These are phyloP conservation scores for Hymenoscyphus salicellus DNA, from an alignment of 2,329 filamentous ascomycete genomes.

Conservation along the genomic window DNA sequence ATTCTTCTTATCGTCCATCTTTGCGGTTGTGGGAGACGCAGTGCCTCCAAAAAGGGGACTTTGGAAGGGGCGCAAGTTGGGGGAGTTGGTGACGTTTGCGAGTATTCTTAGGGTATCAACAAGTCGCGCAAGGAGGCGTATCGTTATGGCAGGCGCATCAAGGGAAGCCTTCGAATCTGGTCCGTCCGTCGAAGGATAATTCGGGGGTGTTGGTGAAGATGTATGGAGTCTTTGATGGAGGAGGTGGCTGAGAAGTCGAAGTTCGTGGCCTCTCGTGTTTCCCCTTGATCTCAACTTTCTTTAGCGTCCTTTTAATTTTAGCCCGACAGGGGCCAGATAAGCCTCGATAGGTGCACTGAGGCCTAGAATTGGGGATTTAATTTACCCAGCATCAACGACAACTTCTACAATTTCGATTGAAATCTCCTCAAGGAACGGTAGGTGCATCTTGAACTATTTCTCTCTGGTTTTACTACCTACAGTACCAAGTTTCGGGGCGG, in stretches of 20 bases:
- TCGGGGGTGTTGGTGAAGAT: not conserved
- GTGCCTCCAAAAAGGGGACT: conserved; percentile 4
- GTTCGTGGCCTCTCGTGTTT: conserved; percentile 11
- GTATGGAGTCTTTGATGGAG: not conserved
- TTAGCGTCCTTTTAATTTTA: conserved; percentile 9
- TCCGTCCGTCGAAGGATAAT: not conserved
- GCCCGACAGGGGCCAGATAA: not conserved
- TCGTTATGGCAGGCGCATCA: not conserved
- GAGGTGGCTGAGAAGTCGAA: not conserved
- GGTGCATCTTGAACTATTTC: not conserved
- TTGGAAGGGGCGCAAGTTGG: conserved; percentile 20
- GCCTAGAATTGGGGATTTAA: not conserved
- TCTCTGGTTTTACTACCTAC: not conserved
- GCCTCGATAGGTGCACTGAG: not conserved
- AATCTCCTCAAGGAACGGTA: not conserved
- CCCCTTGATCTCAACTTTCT: conserved; percentile 5
- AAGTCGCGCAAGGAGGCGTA: not conserved
- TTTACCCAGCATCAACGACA: not conserved
- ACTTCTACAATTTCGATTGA: not conserved
- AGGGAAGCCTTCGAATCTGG: not conserved
- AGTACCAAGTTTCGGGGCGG: not conserved
- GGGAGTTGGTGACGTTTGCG: conserved; percentile 1
- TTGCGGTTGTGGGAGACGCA: conserved; percentile 29
- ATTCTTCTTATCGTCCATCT: conserved; percentile 87
- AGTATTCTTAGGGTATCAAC: not conserved